Evolutionary conservation across 768 basidiomycete species (phyloP).

Genomic region (Boletus fagicola): DNA sequence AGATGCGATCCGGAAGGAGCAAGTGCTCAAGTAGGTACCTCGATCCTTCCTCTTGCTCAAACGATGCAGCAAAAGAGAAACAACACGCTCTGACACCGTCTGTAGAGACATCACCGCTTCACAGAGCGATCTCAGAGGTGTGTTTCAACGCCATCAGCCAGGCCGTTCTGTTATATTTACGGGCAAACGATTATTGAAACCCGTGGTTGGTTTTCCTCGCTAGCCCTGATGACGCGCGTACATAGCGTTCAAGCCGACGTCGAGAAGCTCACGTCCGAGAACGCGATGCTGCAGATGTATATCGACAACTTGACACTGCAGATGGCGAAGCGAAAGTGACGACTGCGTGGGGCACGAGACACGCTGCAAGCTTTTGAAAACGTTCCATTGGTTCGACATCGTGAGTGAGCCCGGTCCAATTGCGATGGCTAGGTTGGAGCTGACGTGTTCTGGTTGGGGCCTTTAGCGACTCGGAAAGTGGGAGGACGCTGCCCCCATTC

Average conservation of each 20-base stretch:
- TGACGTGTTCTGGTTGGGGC: neutral
- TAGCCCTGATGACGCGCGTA: constrained; percentile 67
- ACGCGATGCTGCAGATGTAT: constrained; percentile 83
- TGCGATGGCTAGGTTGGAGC: neutral
- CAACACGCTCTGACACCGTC: neutral
- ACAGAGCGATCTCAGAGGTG: constrained; percentile 77
- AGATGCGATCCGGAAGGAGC: constrained; percentile 76
- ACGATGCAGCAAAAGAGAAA: neutral
- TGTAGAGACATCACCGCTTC: constrained; percentile 70
- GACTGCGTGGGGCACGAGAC: neutral
- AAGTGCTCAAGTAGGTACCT: constrained; percentile 66
- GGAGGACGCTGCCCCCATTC: neutral
- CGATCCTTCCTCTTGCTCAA: neutral
- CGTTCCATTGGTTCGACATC: neutral
- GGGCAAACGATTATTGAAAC: neutral
- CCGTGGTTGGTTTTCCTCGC: constrained; percentile 1
- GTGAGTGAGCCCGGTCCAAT: constrained; percentile 5
- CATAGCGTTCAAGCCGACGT: constrained; percentile 72
- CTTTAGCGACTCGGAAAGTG: neutral
- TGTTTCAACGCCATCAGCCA: constrained; percentile 18
- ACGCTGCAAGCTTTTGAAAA: neutral
- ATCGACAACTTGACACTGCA: constrained; percentile 87
- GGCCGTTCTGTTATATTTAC: neutral
- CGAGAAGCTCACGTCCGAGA: constrained; percentile 77
- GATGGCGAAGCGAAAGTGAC: constrained; percentile 74